A percentile compares a stretch with the other conserved stretches of the same genome.
Conservation (phyloP, 371 early-diverging fungal genomes). For the Lichtheimia corymbifera region DNA sequence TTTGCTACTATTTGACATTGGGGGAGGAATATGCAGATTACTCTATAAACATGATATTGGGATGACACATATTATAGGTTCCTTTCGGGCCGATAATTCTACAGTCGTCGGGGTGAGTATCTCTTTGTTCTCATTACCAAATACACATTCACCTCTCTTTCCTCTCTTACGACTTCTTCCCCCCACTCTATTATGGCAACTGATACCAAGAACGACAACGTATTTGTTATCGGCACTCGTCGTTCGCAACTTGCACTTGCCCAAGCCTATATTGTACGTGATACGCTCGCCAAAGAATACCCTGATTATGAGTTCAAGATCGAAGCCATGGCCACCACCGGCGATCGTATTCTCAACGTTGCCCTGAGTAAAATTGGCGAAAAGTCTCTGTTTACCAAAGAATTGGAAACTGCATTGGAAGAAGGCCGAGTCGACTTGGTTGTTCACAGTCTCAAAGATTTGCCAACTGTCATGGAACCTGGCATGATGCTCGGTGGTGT, state of each 20-base stretch:
- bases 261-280: conserved; percentile 80
- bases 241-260: conserved; percentile 91
- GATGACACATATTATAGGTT: too few species aligned
- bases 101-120: too few species aligned
- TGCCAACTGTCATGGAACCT: conserved; percentile 86
- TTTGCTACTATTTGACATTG: too few species aligned
- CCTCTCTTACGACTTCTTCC: background rate
- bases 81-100: too few species aligned
- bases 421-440: conserved; percentile 80
- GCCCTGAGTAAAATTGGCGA: conserved; percentile 91
- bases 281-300: conserved; percentile 51
- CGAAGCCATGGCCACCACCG: conserved; percentile 81
- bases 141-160: background rate
- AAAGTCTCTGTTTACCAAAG: conserved; percentile 93
- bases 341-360: conserved; percentile 85
- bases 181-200: conserved; percentile 6
- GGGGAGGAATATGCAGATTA: too few species aligned
- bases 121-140: too few species aligned
- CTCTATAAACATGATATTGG: too few species aligned
- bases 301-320: conserved; percentile 56
- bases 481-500: conserved; percentile 88
- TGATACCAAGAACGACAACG: conserved; percentile 3
- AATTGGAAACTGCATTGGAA: conserved; percentile 83
- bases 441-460: conserved; percentile 94
- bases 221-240: conserved; percentile 70